phyloP scores from a whole-genome alignment of 2,329 filamentous ascomycete genomes.

The Colletotrichum cuscutae region DNA sequence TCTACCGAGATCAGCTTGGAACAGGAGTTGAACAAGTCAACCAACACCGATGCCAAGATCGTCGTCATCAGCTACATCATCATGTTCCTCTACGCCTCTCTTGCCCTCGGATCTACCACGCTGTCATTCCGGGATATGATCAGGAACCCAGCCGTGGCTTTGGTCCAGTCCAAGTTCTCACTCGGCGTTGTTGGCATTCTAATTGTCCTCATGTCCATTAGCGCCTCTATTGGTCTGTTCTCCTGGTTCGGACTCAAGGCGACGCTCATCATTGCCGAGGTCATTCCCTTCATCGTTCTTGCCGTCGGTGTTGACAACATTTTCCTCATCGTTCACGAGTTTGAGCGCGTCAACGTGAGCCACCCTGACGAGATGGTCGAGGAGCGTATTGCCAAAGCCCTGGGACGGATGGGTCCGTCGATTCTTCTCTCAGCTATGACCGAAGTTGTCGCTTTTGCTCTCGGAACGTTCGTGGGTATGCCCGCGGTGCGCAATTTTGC shows the following conservation, averaged over 20 bases:
- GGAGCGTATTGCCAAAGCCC: conserved; percentile 83
- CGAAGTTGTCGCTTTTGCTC: conserved; percentile 91
- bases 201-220: conserved; percentile 98
- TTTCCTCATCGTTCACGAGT: conserved; percentile 97
- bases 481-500: conserved; percentile 98
- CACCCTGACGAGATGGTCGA: conserved; percentile 91
- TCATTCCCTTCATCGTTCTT: conserved; percentile 96
- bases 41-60: conserved; percentile 98
- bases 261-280: conserved; percentile 96
- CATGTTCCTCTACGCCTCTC: conserved; percentile 97
- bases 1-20: conserved; percentile 95
- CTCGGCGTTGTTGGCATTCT: conserved; percentile 93
- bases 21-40: conserved; percentile 96
- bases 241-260: conserved; percentile 93
- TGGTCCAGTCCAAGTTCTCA: conserved; percentile 97
- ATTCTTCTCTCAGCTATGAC: conserved; percentile 95
- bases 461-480: conserved; percentile 96
- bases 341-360: conserved; percentile 92
- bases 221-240: conserved; percentile 93
- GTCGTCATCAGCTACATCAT: conserved; percentile 96
- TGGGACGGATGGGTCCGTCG: conserved; percentile 97
- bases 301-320: conserved; percentile 99
- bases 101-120: conserved; percentile 90
- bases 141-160: conserved; percentile 81
- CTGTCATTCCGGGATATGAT: conserved; percentile 81